Percentiles rank a stretch among this genome's conserved stretches.
Conservation (phyloP, 2,329 filamentous ascomycete genomes). For the Aspergillus carbonarius region DNA sequence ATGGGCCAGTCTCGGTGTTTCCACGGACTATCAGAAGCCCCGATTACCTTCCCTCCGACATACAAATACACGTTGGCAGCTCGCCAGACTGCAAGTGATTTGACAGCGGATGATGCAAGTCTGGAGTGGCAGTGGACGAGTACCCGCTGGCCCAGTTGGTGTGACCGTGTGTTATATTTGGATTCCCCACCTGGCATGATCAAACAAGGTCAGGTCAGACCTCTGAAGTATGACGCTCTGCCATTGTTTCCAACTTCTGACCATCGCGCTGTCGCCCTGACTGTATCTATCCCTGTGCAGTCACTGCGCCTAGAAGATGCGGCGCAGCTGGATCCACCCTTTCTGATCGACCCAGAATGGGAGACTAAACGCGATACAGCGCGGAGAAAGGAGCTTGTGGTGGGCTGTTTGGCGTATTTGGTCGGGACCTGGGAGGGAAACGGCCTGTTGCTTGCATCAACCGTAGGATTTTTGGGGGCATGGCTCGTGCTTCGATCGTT, state of each 20-base stretch:
- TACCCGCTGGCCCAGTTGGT: constrained; percentile 90
- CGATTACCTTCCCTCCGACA: constrained; percentile 80
- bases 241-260: constrained; percentile 81
- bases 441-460: constrained; percentile 39
- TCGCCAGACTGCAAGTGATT: constrained; percentile 35
- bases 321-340: constrained; percentile 51
- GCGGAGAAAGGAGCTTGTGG: constrained; percentile 58
- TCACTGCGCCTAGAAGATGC: constrained; percentile 35
- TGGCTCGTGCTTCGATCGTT: constrained; percentile 45
- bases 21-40: constrained; percentile 73
- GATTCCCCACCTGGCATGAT: constrained; percentile 58
- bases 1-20: constrained; percentile 66
- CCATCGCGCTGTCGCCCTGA: constrained; percentile 78
- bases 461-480: constrained; percentile 39
- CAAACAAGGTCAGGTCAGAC: constrained; percentile 45
- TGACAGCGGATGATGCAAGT: constrained; percentile 27
- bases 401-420: constrained; percentile 60
- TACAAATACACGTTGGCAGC: constrained; percentile 74
- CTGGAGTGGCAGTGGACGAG: constrained; percentile 70
- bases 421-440: constrained; percentile 49
- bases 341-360: constrained; percentile 59
- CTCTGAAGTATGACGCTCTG: constrained; percentile 68
- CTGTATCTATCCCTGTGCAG: constrained; percentile 63
- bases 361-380: constrained; percentile 53
- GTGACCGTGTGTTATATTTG: constrained; percentile 82